Evolutionary conservation across 257 asterid genomes (phyloP), one percentile per base, ranked within the genome.

Genomic region (Lantana camara): DNA sequence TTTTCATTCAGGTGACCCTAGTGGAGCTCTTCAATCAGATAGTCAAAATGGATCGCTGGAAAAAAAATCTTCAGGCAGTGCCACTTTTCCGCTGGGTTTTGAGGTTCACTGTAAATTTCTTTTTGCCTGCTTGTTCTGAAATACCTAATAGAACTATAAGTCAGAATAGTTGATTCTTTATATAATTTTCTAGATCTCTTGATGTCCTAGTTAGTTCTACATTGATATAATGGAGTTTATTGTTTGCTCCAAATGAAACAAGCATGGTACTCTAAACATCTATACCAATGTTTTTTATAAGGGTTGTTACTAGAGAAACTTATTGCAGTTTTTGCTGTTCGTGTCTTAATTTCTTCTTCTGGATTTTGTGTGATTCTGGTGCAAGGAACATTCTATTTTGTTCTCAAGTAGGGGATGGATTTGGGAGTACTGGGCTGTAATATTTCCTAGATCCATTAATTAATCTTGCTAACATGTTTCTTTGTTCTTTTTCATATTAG

Each of bases 61-160:
- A 60, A 77, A 71, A 57, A 80, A 73, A 49, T 57, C 77, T 64
- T 42, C 60, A 54, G 27, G 49, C 21, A 51, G 62, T 46, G 76
- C 85, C 40, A 72, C 82, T 41, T 82, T 84, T 55, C 92, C 89
- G 27, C 61, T 59, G 60, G 87, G 82, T 51, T 72, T 84, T 60
- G 84, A 84, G 95, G 95, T 84, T n/a, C 48, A 19, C 49, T 38
- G 12, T 49, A 21, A 22, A 17, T 40, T 37, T 30, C 22, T 38
- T 30, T 41, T 50, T 27, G 9, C 49, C 35, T 52, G 35, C 21
- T 32, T 64, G 17, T 45, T 24, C 57, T 41, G 35, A 44, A 12
- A 48, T 57, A n/a, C 60, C 37, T 35, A 63, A 17, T 15, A 50
- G 50, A 8, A 41, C 14, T 29, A 45, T 6, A 30, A 12, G 38